These are phyloP conservation scores for Groenewaldozyma salmanticensis DNA, from an alignment of 805 yeast genomes.

Conservation along the genomic window DNA sequence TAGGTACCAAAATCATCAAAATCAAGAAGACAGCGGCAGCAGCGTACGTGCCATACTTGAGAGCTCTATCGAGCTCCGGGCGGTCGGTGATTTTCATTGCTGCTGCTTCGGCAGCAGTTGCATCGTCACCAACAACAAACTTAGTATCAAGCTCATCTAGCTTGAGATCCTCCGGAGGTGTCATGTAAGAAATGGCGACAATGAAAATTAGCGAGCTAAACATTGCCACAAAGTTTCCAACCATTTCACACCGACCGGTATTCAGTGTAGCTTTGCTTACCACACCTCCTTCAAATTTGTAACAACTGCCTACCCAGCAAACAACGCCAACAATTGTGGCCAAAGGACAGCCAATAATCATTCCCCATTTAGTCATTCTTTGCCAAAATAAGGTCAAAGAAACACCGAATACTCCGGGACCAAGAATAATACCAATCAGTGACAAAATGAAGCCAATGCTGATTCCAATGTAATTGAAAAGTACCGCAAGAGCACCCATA, in stretches of 20 bases:
- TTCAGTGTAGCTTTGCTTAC: conserved; percentile 23
- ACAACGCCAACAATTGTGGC: conserved; percentile 65
- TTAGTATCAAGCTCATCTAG: conserved; percentile 3
- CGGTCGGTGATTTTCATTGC: conserved; percentile 5
- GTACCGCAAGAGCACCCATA: conserved; percentile 73
- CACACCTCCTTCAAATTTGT: conserved; percentile 20
- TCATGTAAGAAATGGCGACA: conserved; percentile 14
- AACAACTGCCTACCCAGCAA: conserved; percentile 38
- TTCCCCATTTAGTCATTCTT: conserved; percentile 6
- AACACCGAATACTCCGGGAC: conserved; percentile 6
- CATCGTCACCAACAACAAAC: conserved; percentile 8
- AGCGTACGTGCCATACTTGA: conserved; percentile 4
- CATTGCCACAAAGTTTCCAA: conserved; percentile 26
- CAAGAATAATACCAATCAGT: conserved; percentile 7
- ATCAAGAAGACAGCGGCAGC: conserved; percentile 4
- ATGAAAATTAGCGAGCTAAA: conserved; percentile 18
- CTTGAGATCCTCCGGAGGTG: conserved; percentile 18
- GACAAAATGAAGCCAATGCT: conserved; percentile 52
- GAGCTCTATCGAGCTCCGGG: conserved; percentile 4
- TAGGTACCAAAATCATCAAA: conserved; percentile 21
- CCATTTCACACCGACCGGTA: conserved; percentile 19
- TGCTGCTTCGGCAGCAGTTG: conserved; percentile 5
- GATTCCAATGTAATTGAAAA: conserved; percentile 66
- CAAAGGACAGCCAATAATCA: conserved; percentile 57
- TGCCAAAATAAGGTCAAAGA: conserved; percentile 5